Evolutionary conservation across 805 yeast genomes (phyloP), one percentile per base, ranked within the genome.

Genomic region (Metschnikowia santaceciliae): DNA sequence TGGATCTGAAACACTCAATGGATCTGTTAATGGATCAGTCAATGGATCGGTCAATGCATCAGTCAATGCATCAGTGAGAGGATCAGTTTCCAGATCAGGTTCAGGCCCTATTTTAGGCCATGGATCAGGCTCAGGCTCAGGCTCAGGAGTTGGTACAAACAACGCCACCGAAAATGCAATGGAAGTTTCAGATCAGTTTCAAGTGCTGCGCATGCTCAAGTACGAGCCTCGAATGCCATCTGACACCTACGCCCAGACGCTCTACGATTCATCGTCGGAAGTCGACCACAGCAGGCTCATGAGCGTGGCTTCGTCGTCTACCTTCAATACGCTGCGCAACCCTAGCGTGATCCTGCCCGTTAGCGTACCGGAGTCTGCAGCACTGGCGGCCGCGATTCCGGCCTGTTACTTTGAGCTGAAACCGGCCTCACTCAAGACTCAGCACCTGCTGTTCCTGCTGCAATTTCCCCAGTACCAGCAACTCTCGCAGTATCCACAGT

Each of bases 321-420:
- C 47, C 1, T 26, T 35, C 23, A 26, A 23, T 15, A 23, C 47
- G 35, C 47, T 44, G 47, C 47, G 47, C 23, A 35, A 44, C 34
- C 40, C 47, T 15, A 44, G 47, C 23, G 15, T 44, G 10, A 44
- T 35, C 14, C 47, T 44, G 47, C 40, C 47, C 26, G n/a, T 6
- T 13, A 36, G 34, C 15, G 34, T 26, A 34, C 34, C 40, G 26
- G 40, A 35, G 11, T 39, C 42, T 13, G 42, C 42, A 15, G 40
- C 32, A 15, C 42, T 22, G 42, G 33, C 23, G 40, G 35, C 14
- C 34, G 15, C 36, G 46, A 8, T 8, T 8, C 19, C n/a, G 46
- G 20, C 38, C n/a, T 19, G 45, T 11, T 42, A 30, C 36, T 42
- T 42, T 42, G 45, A 42, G 14, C 42, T 26, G 43, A 41, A 41